A percentile compares a stretch with the other conserved stretches of the same genome.
Conservation (phyloP, 2,329 filamentous ascomycete genomes). For the Ascomycota sp. region DNA sequence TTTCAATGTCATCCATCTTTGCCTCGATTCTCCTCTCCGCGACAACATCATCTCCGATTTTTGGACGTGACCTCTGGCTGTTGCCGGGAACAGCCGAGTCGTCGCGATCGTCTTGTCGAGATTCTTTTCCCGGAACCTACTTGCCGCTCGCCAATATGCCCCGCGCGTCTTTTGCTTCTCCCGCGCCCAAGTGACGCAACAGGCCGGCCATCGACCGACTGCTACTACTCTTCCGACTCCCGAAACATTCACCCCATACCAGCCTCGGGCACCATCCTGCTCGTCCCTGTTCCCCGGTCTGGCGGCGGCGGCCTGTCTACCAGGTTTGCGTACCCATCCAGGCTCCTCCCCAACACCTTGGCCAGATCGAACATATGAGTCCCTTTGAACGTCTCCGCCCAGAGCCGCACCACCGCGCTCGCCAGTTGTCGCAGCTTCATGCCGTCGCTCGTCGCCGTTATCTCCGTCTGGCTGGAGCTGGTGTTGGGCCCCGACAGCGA, state of each 20-base stretch:
- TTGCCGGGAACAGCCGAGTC: no score
- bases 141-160: no score
- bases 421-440: conserved; percentile 33
- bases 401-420: conserved; percentile 35
- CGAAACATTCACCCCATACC: conserved; percentile 4
- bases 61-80: no score
- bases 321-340: conserved; percentile 36
- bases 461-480: conserved; percentile 18
- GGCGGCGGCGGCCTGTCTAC: conserved; percentile 25
- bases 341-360: conserved; percentile 32
- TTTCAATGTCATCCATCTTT: no score
- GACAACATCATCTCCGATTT: no score
- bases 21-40: no score
- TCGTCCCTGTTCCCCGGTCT: conserved; percentile 4
- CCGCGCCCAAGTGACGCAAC: no score
- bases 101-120: no score
- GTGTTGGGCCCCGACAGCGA: conserved; percentile 23
- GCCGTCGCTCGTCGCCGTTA: conserved; percentile 26
- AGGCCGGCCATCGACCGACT: no score
- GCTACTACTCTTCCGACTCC: no score
- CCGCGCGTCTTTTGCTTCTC: no score
- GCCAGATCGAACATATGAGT: conserved; percentile 40
- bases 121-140: no score
- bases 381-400: conserved; percentile 42
- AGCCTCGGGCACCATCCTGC: conserved; percentile 6